Evolutionary conservation across 1,284 basidiomycete genomes (phyloP).

Genomic region (Naganishia sp.): DNA sequence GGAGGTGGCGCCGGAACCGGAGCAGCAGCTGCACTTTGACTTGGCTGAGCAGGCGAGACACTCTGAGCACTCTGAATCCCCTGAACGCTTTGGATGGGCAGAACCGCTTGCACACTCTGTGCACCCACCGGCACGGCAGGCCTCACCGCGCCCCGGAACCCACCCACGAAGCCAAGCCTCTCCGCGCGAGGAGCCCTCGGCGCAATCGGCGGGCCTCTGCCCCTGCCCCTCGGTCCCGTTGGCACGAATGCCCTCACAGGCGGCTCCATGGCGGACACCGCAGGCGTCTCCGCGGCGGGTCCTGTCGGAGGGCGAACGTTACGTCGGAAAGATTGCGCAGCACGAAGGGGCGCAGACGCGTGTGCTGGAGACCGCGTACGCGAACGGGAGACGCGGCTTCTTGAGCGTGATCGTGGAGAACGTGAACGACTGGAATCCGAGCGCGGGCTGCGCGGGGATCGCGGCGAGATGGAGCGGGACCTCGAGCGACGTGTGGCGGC

Average conservation of each 20-base stretch:
- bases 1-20: no score
- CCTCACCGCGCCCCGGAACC: not conserved
- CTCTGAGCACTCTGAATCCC: no score
- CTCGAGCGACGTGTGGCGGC: no score
- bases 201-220: conserved; percentile 11
- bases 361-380: not conserved
- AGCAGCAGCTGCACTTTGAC: no score
- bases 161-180: conserved; percentile 12
- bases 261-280: not conserved
- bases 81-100: not conserved
- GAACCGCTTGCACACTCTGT: not conserved
- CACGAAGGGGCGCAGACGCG: not conserved
- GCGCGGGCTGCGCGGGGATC: no score
- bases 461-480: no score
- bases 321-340: conserved; percentile 4
- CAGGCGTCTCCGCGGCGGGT: conserved; percentile 8
- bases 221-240: conserved; percentile 14
- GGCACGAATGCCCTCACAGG: conserved; percentile 1
- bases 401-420: not conserved
- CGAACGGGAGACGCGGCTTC: conserved; percentile 1
- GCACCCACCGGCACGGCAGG: not conserved
- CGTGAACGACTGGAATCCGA: no score
- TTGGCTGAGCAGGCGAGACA: no score
- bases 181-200: conserved; percentile 20
- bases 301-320: conserved; percentile 14